phyloP scores from a whole-genome alignment of 2,329 filamentous ascomycete species.

The Penicillium fuscoglaucum region DNA sequence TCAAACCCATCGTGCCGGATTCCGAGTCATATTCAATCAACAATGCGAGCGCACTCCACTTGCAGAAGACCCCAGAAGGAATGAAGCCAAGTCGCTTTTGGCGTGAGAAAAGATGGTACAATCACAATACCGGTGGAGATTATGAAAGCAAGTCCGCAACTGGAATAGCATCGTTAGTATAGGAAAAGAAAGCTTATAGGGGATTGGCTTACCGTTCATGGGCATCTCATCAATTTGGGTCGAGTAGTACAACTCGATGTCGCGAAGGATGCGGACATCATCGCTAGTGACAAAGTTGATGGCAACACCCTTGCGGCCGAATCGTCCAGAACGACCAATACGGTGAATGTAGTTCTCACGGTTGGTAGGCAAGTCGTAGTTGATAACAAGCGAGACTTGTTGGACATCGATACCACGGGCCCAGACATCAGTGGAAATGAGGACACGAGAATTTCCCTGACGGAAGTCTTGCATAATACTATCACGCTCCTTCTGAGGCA shows the following conservation, averaged over 20 bases:
- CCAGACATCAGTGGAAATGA: slow-evolving; percentile 96
- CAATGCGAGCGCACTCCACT: neutral
- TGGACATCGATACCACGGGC: slow-evolving; percentile 99
- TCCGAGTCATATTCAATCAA: neutral
- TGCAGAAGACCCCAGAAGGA: neutral
- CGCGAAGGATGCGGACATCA: slow-evolving; percentile 99
- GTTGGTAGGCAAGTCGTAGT: slow-evolving; percentile 98
- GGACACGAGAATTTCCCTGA: slow-evolving; percentile 94
- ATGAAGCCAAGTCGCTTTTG: slow-evolving; percentile 11
- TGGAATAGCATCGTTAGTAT: slow-evolving; percentile 10
- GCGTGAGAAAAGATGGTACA: slow-evolving; percentile 7
- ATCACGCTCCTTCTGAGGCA: slow-evolving; percentile 97
- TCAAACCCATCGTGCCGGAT: neutral
- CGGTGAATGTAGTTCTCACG: slow-evolving; percentile 99
- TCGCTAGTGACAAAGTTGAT: slow-evolving; percentile 99
- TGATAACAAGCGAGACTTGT: slow-evolving; percentile 99
- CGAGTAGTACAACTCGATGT: slow-evolving; percentile 99
- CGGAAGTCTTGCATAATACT: slow-evolving; percentile 99
- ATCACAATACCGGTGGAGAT: slow-evolving; percentile 13
- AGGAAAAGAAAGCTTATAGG: neutral
- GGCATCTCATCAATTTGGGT: slow-evolving; percentile 99
- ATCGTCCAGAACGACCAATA: slow-evolving; percentile 98
- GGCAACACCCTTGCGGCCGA: slow-evolving; percentile 99
- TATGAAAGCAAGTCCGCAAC: slow-evolving; percentile 42
- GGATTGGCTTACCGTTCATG: slow-evolving; percentile 74